Percentiles rank a stretch among this genome's conserved stretches.
Evolutionary conservation across 164 flowering plant species (phyloP).

Genomic region (Nymphaea thermarum): DNA sequence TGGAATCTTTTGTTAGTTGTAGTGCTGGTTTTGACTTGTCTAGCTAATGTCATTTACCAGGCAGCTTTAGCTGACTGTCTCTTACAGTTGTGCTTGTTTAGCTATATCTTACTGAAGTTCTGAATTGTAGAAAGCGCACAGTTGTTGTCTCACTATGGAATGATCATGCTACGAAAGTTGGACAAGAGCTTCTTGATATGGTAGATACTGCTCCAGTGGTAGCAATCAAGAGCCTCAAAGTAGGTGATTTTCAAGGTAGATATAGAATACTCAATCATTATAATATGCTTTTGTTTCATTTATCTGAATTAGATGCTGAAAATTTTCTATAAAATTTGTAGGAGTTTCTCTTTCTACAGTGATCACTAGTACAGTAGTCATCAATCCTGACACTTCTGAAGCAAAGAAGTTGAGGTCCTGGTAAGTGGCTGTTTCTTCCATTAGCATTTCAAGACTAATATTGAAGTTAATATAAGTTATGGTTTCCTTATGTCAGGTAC

Average conservation of each 20-base stretch:
- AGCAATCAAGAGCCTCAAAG: conserved; percentile 77
- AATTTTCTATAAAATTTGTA: conserved; percentile 11
- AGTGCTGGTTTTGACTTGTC: no score
- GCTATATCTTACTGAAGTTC: no score
- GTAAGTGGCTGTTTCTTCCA: conserved; percentile 15
- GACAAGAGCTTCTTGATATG: conserved; percentile 71
- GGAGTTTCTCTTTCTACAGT: conserved; percentile 76
- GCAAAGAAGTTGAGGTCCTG: conserved; percentile 63
- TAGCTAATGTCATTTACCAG: no score
- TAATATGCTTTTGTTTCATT: neutral
- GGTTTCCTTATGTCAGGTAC: conserved; percentile 37
- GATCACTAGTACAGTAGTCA: conserved; percentile 39
- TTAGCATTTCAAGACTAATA: neutral
- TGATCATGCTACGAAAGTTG: conserved; percentile 71
- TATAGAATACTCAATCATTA: neutral
- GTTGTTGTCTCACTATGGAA: conserved; percentile 89
- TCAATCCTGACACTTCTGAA: conserved; percentile 87
- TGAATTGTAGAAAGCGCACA: conserved; percentile 64
- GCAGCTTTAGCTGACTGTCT: no score
- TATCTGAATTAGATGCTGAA: neutral
- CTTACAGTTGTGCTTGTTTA: no score
- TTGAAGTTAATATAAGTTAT: neutral
- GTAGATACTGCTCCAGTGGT: conserved; percentile 64
- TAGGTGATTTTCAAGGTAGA: conserved; percentile 89
- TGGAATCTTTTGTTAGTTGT: no score